Conservation (phyloP, 2,329 filamentous ascomycete species). For the Aquanectria penicillioides region DNA sequence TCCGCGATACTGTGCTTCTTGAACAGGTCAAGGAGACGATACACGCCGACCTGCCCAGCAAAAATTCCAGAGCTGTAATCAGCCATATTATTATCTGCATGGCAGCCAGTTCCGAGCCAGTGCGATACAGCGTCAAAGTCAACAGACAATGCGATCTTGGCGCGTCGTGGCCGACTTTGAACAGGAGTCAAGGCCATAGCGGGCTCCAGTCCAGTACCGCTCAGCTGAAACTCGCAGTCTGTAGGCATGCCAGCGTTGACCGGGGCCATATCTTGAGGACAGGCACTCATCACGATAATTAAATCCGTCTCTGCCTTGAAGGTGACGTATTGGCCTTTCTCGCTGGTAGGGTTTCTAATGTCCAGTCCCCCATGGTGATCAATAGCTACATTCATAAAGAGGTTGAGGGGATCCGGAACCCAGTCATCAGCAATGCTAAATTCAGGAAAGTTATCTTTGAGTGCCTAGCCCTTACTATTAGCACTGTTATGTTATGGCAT, state of each 20-base stretch:
- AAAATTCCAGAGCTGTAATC: slow-evolving; percentile 20
- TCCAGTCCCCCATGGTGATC: slow-evolving; percentile 45
- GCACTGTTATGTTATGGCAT: background rate
- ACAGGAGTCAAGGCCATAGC: background rate
- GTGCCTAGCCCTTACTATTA: slow-evolving; percentile 20
- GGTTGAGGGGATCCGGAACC: slow-evolving; percentile 53
- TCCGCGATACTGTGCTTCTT: slow-evolving; percentile 70
- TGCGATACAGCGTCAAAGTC: slow-evolving; percentile 66
- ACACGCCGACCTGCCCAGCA: slow-evolving; percentile 52
- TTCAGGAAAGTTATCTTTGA: slow-evolving; percentile 40
- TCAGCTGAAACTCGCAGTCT: slow-evolving; percentile 44
- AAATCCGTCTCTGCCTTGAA: slow-evolving; percentile 49
- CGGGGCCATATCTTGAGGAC: slow-evolving; percentile 52
- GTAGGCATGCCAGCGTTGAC: slow-evolving; percentile 49
- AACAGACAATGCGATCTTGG: slow-evolving; percentile 35
- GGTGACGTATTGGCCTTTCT: slow-evolving; percentile 47
- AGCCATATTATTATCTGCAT: slow-evolving; percentile 33
- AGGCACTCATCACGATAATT: slow-evolving; percentile 53
- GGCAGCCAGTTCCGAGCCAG: slow-evolving; percentile 62
- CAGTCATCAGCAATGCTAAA: slow-evolving; percentile 42
- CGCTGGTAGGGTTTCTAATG: slow-evolving; percentile 46
- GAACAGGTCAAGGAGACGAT: slow-evolving; percentile 65
- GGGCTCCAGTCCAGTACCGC: background rate
- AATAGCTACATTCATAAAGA: slow-evolving; percentile 56
- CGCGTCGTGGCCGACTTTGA: slow-evolving; percentile 8